Base-by-base conservation (phyloP, 805 yeast genomes). In the Lipomyces lipofer region DNA sequence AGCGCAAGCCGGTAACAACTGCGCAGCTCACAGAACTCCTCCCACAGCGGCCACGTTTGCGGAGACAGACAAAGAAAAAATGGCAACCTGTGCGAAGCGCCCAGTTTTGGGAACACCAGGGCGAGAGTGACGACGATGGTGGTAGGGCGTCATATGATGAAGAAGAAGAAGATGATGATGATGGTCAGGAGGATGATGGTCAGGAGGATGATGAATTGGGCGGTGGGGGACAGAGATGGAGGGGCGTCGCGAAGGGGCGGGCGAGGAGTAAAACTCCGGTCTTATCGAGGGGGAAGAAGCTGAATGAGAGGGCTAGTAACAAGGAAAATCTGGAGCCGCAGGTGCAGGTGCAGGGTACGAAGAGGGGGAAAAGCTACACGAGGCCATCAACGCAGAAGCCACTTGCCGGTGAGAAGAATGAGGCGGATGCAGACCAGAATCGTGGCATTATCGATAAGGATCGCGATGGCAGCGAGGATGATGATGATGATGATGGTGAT, bases 21-120 rank as follows among this genome's bases (percentile, higher is more conserved):
- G 58, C 53, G 12, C 58, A 54, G 44, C 28, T 54, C 12, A 49
- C 58, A 30, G 51, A 51, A 15, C 21, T 54, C 12, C 35, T 54
- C 2, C 58, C 58, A n/a, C 44, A 43, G 12, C 33, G 49, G 15
- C 13, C 28, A n/a, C 8, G 22, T 36, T 19, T n/a, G 25, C 29
- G 32, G 40, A 28, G 46, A 42, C 27, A n/a, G n/a, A n/a, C n/a
- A n/a, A n/a, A n/a, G n/a, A n/a, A n/a, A n/a, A n/a, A n/a, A n/a
- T n/a, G 25, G 45, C 29, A 43, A 43, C 28, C 29, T 45, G 15
- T n/a, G 36, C 17, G 29, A 43, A 15, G 40, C 39, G 15, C 48
- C 49, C 12, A 52, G 35, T 42, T 30, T 24, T n/a, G n/a, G n/a
- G n/a, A n/a, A n/a, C n/a, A n/a, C n/a, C n/a, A n/a, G n/a, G 39